Conservation (phyloP, 805 yeast species). For the Pichia paraexigua region DNA sequence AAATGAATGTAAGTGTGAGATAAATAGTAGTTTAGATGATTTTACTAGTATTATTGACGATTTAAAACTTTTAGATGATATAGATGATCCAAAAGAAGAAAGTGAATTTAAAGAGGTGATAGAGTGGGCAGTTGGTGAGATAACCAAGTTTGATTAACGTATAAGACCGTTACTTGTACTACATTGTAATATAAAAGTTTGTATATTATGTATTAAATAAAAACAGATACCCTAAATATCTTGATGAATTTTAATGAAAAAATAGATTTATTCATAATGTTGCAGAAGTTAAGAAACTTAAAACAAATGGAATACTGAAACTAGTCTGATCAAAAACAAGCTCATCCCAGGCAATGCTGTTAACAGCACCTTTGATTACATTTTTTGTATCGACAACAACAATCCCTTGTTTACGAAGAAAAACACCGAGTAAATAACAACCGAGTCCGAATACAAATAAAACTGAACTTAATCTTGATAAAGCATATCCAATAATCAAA, state of each 20-base stretch:
- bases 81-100: slow-evolving; percentile 13
- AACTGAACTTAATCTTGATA: slow-evolving; percentile 52
- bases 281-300: slow-evolving; percentile 38
- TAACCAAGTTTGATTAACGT: not conserved
- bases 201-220: not conserved
- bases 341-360: slow-evolving; percentile 18
- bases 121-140: slow-evolving; percentile 13
- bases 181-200: not conserved
- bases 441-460: slow-evolving; percentile 45
- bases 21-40: slow-evolving; percentile 6
- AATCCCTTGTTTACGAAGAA: slow-evolving; percentile 47
- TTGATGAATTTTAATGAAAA: too few species aligned
- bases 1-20: slow-evolving; percentile 5
- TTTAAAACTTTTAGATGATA: slow-evolving; percentile 12
- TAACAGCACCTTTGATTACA: slow-evolving; percentile 6
- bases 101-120: slow-evolving; percentile 14
- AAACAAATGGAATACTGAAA: slow-evolving; percentile 49
- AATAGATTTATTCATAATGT: not conserved
- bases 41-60: slow-evolving; percentile 8
- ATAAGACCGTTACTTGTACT: not conserved
- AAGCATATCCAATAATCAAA: slow-evolving; percentile 46
- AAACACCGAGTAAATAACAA: slow-evolving; percentile 38
- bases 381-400: slow-evolving; percentile 30
- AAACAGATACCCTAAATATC: not conserved
- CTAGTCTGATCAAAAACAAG: slow-evolving; percentile 53